A percentile compares a stretch with the other conserved stretches of the same genome.
These are phyloP conservation scores for Cymbopogon flexuosus DNA, from an alignment of 202 grass and related monocot species.

Conservation along the genomic window DNA sequence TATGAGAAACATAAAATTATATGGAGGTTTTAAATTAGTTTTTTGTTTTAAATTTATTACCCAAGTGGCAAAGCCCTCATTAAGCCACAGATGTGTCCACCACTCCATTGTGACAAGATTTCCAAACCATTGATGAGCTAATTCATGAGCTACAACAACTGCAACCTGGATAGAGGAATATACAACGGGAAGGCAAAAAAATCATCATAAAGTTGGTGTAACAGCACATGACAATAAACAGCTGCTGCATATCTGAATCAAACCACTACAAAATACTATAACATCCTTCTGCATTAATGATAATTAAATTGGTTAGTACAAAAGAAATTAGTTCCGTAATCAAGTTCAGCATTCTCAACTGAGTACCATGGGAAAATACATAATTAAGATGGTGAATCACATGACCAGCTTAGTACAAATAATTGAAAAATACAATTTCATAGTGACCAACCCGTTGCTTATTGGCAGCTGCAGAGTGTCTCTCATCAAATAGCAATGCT, in stretches of 20 bases:
- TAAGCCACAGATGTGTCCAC: constrained; percentile 98
- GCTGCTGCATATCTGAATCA: not conserved
- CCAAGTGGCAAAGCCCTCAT: constrained; percentile 98
- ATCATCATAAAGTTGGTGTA: not conserved
- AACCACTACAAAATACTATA: not conserved
- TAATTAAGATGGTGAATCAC: not conserved
- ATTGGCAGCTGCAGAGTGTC: constrained; percentile 78
- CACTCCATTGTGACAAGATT: constrained; percentile 99
- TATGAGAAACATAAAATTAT: constrained; percentile 14
- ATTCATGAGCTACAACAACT: constrained; percentile 86
- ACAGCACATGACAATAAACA: constrained; percentile 11
- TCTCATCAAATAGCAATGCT: constrained; percentile 75
- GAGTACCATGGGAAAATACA: not conserved
- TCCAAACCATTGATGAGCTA: constrained; percentile 97
- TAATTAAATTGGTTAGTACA: not conserved
- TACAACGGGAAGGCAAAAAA: not conserved
- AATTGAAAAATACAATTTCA: constrained; percentile 8
- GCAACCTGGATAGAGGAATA: constrained; percentile 60
- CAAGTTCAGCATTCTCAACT: constrained; percentile 10
- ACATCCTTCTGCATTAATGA: not conserved
- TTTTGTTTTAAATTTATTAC: constrained; percentile 42
- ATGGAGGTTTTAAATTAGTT: not conserved
- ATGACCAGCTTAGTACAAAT: constrained; percentile 21
- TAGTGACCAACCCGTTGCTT: constrained; percentile 62
- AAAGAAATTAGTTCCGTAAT: constrained; percentile 2